These are phyloP conservation scores for Cercis canadensis DNA, from an alignment of 306 rosid genomes.

Conservation along the genomic window DNA sequence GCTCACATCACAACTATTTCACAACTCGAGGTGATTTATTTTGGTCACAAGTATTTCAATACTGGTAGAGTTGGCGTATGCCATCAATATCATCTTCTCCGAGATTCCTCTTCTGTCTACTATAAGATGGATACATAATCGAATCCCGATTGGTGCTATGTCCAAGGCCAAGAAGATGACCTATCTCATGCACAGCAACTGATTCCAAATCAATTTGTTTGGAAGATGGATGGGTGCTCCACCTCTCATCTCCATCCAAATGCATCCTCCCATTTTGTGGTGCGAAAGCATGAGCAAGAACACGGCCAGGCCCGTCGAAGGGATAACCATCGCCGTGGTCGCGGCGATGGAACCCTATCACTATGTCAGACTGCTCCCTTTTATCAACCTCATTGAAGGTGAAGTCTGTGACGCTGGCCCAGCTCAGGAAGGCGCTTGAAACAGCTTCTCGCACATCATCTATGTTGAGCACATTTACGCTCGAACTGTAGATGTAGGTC, in stretches of 20 bases:
- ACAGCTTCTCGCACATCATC: slow-evolving; percentile 3
- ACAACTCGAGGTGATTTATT: no score
- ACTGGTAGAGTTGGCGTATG: slow-evolving; percentile 26
- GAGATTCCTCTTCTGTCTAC: neutral
- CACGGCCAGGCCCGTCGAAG: slow-evolving; percentile 26
- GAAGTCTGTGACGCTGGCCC: slow-evolving; percentile 35
- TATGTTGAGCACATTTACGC: neutral
- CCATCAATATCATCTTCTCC: slow-evolving; percentile 39
- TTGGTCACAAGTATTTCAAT: no score
- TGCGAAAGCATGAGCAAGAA: slow-evolving; percentile 26
- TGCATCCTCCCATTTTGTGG: slow-evolving; percentile 37
- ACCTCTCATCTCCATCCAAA: slow-evolving; percentile 33
- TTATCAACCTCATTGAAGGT: neutral
- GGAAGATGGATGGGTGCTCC: neutral
- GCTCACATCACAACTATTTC: no score
- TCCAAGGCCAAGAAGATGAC: slow-evolving; percentile 37
- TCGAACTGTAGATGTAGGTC: neutral
- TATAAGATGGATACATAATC: neutral
- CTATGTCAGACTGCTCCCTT: neutral
- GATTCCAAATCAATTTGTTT: slow-evolving; percentile 30
- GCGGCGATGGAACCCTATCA: slow-evolving; percentile 2
- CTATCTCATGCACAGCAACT: slow-evolving; percentile 46
- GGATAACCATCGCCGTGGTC: slow-evolving; percentile 31
- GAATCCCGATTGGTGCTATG: slow-evolving; percentile 40
- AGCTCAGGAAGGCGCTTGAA: slow-evolving; percentile 34